Conservation (phyloP, 371 early-diverging fungal genomes). For the Caulochytrium protostelioides region DNA sequence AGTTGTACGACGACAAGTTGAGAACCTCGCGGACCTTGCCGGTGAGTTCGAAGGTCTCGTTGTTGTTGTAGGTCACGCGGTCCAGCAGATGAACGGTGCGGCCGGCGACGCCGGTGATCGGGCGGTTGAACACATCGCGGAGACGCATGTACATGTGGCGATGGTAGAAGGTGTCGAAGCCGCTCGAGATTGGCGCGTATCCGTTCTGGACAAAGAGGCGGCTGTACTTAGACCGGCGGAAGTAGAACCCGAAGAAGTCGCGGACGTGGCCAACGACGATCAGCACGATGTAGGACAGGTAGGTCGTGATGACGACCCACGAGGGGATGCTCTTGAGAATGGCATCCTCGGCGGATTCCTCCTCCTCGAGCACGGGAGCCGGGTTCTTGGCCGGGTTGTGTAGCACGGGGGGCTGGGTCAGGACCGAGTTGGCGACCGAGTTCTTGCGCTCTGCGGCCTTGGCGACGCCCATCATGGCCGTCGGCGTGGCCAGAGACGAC, state of each 20-base stretch:
- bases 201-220: constrained; percentile 8
- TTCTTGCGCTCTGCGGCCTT: too few species aligned
- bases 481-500: too few species aligned
- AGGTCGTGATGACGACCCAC: constrained; percentile 73
- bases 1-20: constrained; percentile 97
- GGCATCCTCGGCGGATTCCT: not conserved
- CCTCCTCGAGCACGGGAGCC: not conserved
- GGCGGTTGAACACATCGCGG: constrained; percentile 92
- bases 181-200: constrained; percentile 72
- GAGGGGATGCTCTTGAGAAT: constrained; percentile 37
- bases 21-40: constrained; percentile 62
- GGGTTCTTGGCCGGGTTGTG: too few species aligned
- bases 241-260: constrained; percentile 35
- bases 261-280: constrained; percentile 81
- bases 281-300: constrained; percentile 82
- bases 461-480: too few species aligned
- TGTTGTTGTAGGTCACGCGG: constrained; percentile 59
- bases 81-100: constrained; percentile 68
- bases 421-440: too few species aligned
- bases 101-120: constrained; percentile 91
- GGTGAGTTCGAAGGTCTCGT: constrained; percentile 67
- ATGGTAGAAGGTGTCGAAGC: constrained; percentile 94
- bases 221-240: not conserved
- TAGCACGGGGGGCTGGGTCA: too few species aligned
- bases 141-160: constrained; percentile 85